Evolutionary conservation across 2,329 filamentous ascomycete species (phyloP).

Genomic region (Colletotrichum karsti): DNA sequence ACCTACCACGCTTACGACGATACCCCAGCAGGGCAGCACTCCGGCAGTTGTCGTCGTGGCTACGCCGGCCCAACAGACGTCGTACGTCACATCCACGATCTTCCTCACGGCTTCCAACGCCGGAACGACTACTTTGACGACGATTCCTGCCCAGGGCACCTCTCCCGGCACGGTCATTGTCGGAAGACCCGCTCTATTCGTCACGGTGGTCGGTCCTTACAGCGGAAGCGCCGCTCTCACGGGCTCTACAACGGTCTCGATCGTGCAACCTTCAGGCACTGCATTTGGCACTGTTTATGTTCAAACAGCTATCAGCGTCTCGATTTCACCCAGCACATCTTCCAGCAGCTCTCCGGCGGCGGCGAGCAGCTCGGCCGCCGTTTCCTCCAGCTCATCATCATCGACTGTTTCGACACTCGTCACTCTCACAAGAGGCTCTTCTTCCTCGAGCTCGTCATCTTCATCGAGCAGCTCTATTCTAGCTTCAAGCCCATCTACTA

Average conservation of each 20-base stretch:
- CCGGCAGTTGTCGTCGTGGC: slow-evolving; percentile 17
- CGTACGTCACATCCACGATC: slow-evolving; percentile 4
- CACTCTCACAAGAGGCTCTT: neutral
- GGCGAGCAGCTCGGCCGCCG: neutral
- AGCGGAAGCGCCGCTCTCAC: neutral
- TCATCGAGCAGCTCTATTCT: no score
- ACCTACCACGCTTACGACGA: slow-evolving; percentile 5
- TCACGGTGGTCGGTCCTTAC: slow-evolving; percentile 11
- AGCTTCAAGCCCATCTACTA: no score
- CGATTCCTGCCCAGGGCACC: neutral
- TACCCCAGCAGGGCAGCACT: neutral
- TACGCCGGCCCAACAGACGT: neutral
- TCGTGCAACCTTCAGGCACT: slow-evolving; percentile 10
- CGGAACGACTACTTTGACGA: neutral
- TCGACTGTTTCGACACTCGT: neutral
- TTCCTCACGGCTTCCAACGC: slow-evolving; percentile 12
- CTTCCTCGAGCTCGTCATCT: neutral
- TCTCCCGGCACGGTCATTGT: slow-evolving; percentile 5
- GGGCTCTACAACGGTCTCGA: slow-evolving; percentile 6
- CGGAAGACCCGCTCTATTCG: neutral
- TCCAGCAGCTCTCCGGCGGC: neutral
- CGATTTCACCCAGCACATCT: neutral
- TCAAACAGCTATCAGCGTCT: neutral
- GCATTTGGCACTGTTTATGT: slow-evolving; percentile 7
- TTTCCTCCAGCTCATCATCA: neutral